These are phyloP conservation scores for Metarhizium anisopliae DNA, from an alignment of 2,329 filamentous ascomycete genomes.

Conservation along the genomic window DNA sequence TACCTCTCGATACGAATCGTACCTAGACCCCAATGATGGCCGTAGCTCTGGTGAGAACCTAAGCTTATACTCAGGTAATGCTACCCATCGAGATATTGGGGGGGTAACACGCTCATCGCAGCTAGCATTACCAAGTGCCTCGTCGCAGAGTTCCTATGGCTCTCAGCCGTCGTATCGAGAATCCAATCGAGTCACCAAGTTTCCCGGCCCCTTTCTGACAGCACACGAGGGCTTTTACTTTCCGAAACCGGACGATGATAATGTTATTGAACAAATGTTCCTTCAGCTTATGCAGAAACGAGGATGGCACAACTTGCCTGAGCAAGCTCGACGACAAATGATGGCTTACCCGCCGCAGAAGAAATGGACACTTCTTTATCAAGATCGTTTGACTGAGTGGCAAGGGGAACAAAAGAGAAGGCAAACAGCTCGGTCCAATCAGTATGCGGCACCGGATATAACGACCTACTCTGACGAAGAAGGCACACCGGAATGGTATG, in stretches of 20 bases:
- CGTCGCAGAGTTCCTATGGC: constrained; percentile 46
- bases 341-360: constrained; percentile 87
- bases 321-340: constrained; percentile 93
- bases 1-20: constrained; percentile 56
- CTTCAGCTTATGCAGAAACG: constrained; percentile 92
- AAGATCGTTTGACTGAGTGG: constrained; percentile 87
- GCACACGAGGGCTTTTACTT: constrained; percentile 50
- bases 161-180: constrained; percentile 42
- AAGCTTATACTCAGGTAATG: constrained; percentile 49
- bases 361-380: constrained; percentile 96
- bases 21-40: constrained; percentile 48
- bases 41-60: constrained; percentile 46
- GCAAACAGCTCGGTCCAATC: constrained; percentile 62
- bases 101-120: constrained; percentile 21
- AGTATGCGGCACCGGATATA: constrained; percentile 61
- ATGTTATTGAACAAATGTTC: constrained; percentile 84
- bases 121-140: constrained; percentile 43
- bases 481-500: constrained; percentile 96
- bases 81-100: constrained; percentile 31
- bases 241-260: constrained; percentile 68
- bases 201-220: constrained; percentile 26
- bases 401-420: constrained; percentile 90
- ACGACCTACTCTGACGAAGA: constrained; percentile 82
- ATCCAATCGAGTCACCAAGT: constrained; percentile 48
- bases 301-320: constrained; percentile 93